A percentile compares a stretch with the other conserved stretches of the same genome.
Evolutionary conservation across 73 alveolate genomes (phyloP).

Genomic region (Symbiodinium natans): DNA sequence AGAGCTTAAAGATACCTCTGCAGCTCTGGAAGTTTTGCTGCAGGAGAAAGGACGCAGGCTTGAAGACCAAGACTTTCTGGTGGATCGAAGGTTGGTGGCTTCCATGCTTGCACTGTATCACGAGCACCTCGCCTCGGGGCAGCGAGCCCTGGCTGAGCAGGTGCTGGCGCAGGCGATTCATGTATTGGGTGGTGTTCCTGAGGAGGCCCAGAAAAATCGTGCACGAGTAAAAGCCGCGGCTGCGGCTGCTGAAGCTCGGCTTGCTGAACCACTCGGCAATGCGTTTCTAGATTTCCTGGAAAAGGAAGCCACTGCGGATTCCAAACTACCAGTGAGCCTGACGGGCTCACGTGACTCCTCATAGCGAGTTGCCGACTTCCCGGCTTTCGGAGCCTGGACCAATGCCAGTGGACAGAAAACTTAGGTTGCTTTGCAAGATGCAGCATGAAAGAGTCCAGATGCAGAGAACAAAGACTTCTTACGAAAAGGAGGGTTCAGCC

Average conservation of each 20-base stretch:
- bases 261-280: constrained; percentile 77
- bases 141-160: constrained; percentile 76
- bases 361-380: no score
- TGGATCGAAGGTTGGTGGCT: constrained; percentile 71
- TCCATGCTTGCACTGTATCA: constrained; percentile 83
- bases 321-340: no score
- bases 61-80: constrained; percentile 81
- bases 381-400: no score
- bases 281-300: constrained; percentile 76
- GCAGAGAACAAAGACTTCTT: no score
- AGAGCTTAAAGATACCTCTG: constrained; percentile 62
- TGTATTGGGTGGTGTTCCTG: constrained; percentile 57
- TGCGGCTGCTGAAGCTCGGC: constrained; percentile 61
- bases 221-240: constrained; percentile 50
- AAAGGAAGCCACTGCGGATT: background rate
- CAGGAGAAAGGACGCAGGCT: constrained; percentile 44
- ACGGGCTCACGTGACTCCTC: no score
- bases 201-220: constrained; percentile 58
- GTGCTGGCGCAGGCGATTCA: constrained; percentile 45
- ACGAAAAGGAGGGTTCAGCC: no score
- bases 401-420: no score
- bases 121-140: constrained; percentile 75
- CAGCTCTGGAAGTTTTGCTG: constrained; percentile 44
- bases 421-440: no score
- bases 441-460: no score